Conservation (phyloP, 176 grass and related monocot species). For the Oryza punctata region DNA sequence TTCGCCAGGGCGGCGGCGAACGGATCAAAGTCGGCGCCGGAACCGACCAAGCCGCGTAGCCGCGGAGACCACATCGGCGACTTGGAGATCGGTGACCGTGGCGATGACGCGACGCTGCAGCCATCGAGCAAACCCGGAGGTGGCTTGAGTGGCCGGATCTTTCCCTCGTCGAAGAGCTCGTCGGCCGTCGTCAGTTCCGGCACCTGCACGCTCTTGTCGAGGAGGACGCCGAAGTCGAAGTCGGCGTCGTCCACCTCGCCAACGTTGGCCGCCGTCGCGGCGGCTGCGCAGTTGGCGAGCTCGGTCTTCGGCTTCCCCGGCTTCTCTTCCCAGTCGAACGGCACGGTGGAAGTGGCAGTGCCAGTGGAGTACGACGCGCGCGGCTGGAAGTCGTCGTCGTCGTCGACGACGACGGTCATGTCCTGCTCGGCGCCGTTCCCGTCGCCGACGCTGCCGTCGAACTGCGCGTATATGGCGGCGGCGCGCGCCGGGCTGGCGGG, state of each 20-base stretch:
- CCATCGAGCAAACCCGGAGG: slow-evolving; percentile 62
- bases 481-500: slow-evolving; percentile 74
- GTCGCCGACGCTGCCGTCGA: slow-evolving; percentile 1
- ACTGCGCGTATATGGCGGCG: slow-evolving; percentile 57
- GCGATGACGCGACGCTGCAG: slow-evolving; percentile 58
- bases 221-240: slow-evolving; percentile 73
- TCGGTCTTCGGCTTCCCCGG: slow-evolving; percentile 70
- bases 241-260: slow-evolving; percentile 39
- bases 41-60: slow-evolving; percentile 33
- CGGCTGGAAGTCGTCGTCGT: slow-evolving; percentile 30
- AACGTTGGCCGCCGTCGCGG: neutral
- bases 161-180: slow-evolving; percentile 79
- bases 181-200: slow-evolving; percentile 54
- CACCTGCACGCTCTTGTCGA: slow-evolving; percentile 42
- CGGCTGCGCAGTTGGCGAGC: neutral
- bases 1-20: slow-evolving; percentile 72
- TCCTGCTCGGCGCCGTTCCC: neutral
- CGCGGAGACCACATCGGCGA: slow-evolving; percentile 55
- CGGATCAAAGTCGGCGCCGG: slow-evolving; percentile 64
- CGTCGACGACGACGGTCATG: neutral
- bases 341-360: slow-evolving; percentile 45
- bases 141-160: slow-evolving; percentile 68
- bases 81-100: slow-evolving; percentile 50
- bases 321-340: slow-evolving; percentile 85
- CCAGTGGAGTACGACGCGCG: slow-evolving; percentile 46